phyloP scores from a whole-genome alignment of 192 early-diverging fungal genomes.

The Entomortierella chlamydospora region DNA sequence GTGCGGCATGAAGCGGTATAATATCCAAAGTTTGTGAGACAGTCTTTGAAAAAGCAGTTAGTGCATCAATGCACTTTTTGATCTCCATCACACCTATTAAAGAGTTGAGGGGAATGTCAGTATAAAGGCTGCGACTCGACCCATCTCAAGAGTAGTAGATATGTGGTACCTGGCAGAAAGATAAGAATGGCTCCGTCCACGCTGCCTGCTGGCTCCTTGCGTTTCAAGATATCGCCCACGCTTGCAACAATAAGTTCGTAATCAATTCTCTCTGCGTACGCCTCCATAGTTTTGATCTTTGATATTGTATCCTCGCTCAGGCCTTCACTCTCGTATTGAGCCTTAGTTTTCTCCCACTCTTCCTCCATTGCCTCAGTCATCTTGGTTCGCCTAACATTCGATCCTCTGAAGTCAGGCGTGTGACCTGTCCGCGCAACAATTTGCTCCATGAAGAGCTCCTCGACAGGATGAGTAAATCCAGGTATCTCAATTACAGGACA shows the following conservation, averaged over 20 bases:
- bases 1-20: constrained; percentile 75
- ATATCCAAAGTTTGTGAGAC: constrained; percentile 56
- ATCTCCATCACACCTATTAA: constrained; percentile 77
- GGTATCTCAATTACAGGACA: constrained; percentile 76
- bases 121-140: no score
- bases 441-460: constrained; percentile 65
- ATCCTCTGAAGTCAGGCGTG: constrained; percentile 64
- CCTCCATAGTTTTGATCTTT: constrained; percentile 50
- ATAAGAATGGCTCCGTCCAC: constrained; percentile 69
- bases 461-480: constrained; percentile 81
- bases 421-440: constrained; percentile 67
- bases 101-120: no score
- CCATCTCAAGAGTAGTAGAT: no score
- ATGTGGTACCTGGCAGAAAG: constrained; percentile 80
- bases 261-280: constrained; percentile 70
- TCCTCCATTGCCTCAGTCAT: constrained; percentile 53
- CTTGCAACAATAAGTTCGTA: constrained; percentile 66
- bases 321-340: constrained; percentile 51
- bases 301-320: constrained; percentile 53
- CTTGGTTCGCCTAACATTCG: constrained; percentile 28
- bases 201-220: constrained; percentile 55
- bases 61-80: constrained; percentile 69
- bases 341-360: constrained; percentile 55
- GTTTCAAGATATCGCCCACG: constrained; percentile 70
- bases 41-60: constrained; percentile 41